Evolutionary conservation across 148 eudicot species (phyloP), one percentile per base, ranked within the genome.

Genomic region (Rhododendron ferrugineum): DNA sequence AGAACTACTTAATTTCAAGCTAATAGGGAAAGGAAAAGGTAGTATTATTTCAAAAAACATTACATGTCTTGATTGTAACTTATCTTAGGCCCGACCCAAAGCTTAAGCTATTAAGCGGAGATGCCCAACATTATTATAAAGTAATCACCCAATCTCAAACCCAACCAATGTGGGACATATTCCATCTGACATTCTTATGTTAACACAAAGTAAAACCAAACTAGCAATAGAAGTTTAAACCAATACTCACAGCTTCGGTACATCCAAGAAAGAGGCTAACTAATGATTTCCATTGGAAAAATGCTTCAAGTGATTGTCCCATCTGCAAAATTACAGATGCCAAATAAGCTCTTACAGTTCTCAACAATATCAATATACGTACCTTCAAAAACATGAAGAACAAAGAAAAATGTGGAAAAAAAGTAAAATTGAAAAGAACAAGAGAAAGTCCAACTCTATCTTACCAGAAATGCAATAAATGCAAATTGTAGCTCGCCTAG

Each of bases 291-390:
- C 99, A 97, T 83, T 97, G 99, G 34, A 95, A 80, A 91, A 97
- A 97, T 78, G 95, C 95, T 87, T 97, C 96, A 82, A 97, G 95
- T 47, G 99, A 97, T 88, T 97, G 99, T n/a, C 98, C 99, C 99
- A 95, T 97, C 98, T 97, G 94, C 79, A 87, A 85, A 74, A 89
- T 84, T 42, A 52, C 37, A 73, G 44, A 50, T 76, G 36, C 49
- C 81, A 73, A 44, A 58, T 82, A 36, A 36, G 37, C 20, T 81
- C 42, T 22, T 14, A 72, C 4, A 46, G 44, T 60, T 83, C 50
- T 50, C 44, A 81, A 80, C 62, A 85, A 36, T 42, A 80, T 28
- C 14, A 72, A 23, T 60, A 23, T 0, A 52, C 66, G 83, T 56
- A 60, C 23, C 14, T 11, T 40, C 16, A 70, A 70, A 64, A 42